Percentiles rank a stretch among this genome's conserved stretches.
These are phyloP conservation scores for Galium porrigens DNA, from an alignment of 305 asterid genomes.

Conservation along the genomic window DNA sequence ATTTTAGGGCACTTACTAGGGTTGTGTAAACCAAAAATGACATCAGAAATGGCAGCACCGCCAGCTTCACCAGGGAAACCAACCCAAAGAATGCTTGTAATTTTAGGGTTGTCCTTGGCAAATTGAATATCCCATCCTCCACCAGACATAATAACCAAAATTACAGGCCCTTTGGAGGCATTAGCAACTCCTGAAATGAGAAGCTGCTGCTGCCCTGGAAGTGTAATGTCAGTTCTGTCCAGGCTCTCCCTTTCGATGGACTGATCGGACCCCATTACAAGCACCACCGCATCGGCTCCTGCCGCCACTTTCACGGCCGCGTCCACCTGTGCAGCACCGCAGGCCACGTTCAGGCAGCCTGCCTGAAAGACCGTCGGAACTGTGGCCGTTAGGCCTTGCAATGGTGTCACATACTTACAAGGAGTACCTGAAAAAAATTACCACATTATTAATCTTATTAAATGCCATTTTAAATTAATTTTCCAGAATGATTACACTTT, in stretches of 20 bases:
- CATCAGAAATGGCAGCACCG: constrained; percentile 32
- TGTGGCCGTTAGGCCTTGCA: constrained; percentile 23
- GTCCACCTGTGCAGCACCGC: constrained; percentile 21
- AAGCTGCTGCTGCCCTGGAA: constrained; percentile 31
- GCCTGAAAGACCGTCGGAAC: constrained; percentile 20
- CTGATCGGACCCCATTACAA: constrained; percentile 33
- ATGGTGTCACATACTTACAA: constrained; percentile 26
- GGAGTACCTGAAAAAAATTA: constrained; percentile 21
- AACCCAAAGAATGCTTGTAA: constrained; percentile 35
- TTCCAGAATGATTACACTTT: no score
- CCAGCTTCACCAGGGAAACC: constrained; percentile 42
- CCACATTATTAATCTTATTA: neutral
- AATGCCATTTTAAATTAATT: no score
- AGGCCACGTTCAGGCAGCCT: constrained; percentile 25
- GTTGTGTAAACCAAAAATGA: constrained; percentile 25
- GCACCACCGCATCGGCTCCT: constrained; percentile 27
- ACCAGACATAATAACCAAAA: constrained; percentile 36
- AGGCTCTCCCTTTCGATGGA: constrained; percentile 24
- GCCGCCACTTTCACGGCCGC: constrained; percentile 28
- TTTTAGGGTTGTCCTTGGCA: constrained; percentile 27
- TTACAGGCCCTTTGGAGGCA: constrained; percentile 31
- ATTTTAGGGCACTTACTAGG: constrained; percentile 21
- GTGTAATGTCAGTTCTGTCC: constrained; percentile 26
- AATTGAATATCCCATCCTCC: constrained; percentile 34
- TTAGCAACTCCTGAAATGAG: constrained; percentile 26